Evolutionary conservation across 2,329 filamentous ascomycete species (phyloP).

Genomic region (Alternaria brassicicola): DNA sequence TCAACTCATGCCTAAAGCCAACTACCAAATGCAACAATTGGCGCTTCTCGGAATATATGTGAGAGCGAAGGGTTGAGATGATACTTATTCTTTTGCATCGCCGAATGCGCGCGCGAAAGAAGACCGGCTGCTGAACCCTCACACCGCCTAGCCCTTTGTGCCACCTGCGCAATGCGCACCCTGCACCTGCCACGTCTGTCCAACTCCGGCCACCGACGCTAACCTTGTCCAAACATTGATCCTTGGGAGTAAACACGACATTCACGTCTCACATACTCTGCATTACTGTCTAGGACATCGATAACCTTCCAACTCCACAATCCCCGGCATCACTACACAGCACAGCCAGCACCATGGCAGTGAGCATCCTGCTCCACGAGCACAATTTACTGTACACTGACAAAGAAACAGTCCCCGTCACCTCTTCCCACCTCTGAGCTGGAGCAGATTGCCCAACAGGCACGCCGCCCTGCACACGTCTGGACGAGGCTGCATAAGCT

Average conservation of each 20-base stretch:
- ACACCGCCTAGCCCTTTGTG: not conserved
- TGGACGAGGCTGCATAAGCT: constrained; percentile 3
- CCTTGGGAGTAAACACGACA: constrained; percentile 22
- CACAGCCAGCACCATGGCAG: constrained; percentile 34
- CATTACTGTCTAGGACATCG: constrained; percentile 3
- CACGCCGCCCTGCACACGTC: constrained; percentile 14
- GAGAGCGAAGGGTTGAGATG: no score
- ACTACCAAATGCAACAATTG: no score
- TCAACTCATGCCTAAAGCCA: no score
- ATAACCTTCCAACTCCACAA: not conserved
- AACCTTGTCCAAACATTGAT: constrained; percentile 24
- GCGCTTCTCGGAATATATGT: no score
- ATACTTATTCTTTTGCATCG: no score
- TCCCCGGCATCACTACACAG: constrained; percentile 22
- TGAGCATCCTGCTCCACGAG: constrained; percentile 15
- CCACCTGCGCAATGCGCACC: no score
- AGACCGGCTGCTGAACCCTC: no score
- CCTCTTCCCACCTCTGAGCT: constrained; percentile 44
- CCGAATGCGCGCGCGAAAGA: no score
- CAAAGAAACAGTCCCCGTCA: constrained; percentile 23
- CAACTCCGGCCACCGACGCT: constrained; percentile 16
- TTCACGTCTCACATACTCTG: constrained; percentile 5
- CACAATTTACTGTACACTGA: not conserved
- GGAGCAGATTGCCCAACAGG: constrained; percentile 37
- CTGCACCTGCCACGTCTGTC: constrained; percentile 2